phyloP scores from a whole-genome alignment of 2,329 filamentous ascomycete species.

The Aspergillus sp. region DNA sequence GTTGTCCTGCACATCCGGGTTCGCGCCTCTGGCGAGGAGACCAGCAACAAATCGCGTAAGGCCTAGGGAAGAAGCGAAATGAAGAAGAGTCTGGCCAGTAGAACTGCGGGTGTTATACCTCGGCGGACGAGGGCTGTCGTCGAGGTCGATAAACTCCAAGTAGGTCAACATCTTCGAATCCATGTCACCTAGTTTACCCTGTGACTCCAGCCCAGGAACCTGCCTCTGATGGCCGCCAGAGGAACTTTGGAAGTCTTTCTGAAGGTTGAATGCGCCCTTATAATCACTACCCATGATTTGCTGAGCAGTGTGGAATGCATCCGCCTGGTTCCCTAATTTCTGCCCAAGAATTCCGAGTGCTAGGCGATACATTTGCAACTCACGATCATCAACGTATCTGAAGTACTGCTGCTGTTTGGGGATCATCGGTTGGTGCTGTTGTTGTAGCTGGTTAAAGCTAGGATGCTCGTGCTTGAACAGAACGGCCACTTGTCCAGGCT shows the following conservation, averaged over 20 bases:
- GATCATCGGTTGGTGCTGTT: slow-evolving; percentile 47
- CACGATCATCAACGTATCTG: slow-evolving; percentile 65
- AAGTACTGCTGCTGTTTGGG: slow-evolving; percentile 62
- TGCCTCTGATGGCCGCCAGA: slow-evolving; percentile 52
- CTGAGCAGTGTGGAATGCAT: slow-evolving; percentile 54
- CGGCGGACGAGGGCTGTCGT: slow-evolving; percentile 71
- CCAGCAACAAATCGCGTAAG: slow-evolving; percentile 76
- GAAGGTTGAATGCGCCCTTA: slow-evolving; percentile 54
- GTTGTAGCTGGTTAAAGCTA: slow-evolving; percentile 52
- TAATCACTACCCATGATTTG: slow-evolving; percentile 52
- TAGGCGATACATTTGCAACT: slow-evolving; percentile 52
- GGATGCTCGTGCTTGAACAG: slow-evolving; percentile 65
- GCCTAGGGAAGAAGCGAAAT: slow-evolving; percentile 76
- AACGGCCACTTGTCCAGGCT: slow-evolving; percentile 71
- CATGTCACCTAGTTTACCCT: slow-evolving; percentile 56
- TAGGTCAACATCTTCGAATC: slow-evolving; percentile 73
- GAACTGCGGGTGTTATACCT: slow-evolving; percentile 67
- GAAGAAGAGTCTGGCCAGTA: slow-evolving; percentile 80
- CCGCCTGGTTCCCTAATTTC: slow-evolving; percentile 51
- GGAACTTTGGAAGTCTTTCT: slow-evolving; percentile 48
- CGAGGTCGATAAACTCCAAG: slow-evolving; percentile 77
- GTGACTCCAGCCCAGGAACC: slow-evolving; percentile 48
- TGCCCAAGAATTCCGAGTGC: slow-evolving; percentile 52
- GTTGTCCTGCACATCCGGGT: slow-evolving; percentile 73
- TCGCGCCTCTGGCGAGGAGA: slow-evolving; percentile 76